Conservation (phyloP, 192 early-diverging fungal species). For the Rhizoclosmatium sp. region DNA sequence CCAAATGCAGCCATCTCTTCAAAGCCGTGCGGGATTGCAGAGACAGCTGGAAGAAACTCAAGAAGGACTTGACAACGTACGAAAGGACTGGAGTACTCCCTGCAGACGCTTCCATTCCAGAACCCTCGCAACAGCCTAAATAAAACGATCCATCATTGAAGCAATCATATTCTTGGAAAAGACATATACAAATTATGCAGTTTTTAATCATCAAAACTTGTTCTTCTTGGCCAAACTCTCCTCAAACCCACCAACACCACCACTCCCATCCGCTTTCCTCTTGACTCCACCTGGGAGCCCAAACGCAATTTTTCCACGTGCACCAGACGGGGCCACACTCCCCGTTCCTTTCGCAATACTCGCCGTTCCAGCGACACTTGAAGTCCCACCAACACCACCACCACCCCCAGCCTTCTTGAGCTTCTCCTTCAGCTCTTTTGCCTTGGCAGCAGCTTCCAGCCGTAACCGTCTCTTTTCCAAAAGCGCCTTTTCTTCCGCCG, state of each 20-base stretch:
- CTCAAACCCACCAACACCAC: slow-evolving; percentile 6
- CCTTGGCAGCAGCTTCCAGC: slow-evolving; percentile 23
- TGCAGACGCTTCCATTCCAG: not conserved
- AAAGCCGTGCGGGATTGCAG: slow-evolving; percentile 4
- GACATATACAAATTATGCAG: no score
- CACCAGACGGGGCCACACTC: slow-evolving; percentile 29
- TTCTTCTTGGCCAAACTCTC: slow-evolving; percentile 9
- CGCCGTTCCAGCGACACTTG: not conserved
- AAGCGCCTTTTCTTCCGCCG: slow-evolving; percentile 29
- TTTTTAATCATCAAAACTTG: not conserved
- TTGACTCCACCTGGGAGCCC: slow-evolving; percentile 30
- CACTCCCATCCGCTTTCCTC: slow-evolving; percentile 13
- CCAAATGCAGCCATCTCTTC: slow-evolving; percentile 9
- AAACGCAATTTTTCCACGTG: slow-evolving; percentile 50
- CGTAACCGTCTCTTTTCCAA: slow-evolving; percentile 18
- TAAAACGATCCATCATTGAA: no score
- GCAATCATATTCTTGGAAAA: no score
- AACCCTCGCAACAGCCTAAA: not conserved
- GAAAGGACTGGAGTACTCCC: not conserved
- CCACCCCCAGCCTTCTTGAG: slow-evolving; percentile 2
- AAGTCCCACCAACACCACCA: not conserved
- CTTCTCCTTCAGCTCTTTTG: slow-evolving; percentile 19
- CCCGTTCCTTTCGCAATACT: not conserved
- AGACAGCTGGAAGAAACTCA: slow-evolving; percentile 23
- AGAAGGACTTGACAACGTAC: not conserved